Base-by-base conservation (phyloP, 345 rosid genomes). In the Eucalyptus decipiens region DNA sequence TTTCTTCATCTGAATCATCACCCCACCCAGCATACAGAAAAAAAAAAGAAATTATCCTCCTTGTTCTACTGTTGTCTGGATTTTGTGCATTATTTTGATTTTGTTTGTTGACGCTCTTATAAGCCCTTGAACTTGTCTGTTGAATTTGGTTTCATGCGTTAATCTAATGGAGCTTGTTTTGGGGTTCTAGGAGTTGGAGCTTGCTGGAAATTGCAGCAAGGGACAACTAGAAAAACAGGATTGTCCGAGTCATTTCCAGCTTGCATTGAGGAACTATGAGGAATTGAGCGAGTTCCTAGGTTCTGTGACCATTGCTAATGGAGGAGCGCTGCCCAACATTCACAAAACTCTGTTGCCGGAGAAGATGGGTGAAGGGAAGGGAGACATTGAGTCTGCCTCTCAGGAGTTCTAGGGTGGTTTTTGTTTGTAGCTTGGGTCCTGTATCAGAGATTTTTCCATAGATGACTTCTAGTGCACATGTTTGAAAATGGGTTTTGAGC, bases 241-340 rank as follows among this genome's bases (percentile, higher is more conserved):
- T 96, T 5, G 96, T 93, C 26, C 95, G 1, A 92, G 96, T 90
- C 98, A 95, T 89, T 95, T 96, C 40, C 97, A 96, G 85, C 91
- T 95, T 11, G 97, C 96, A 3, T 96, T 95, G 90, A 94, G 98
- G 91, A 95, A 95, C 12, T 96, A 96, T 40, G 97, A 95, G 86
- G 98, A 95, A 81, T 87, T 95, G 50, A 94, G 97, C 89, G 93
- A 96, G 91, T 96, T 96, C 19, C 56, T 94, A 45, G 98, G 54
- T 2, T 88, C 95, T 1, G 97, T 96, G 5, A 94, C 95, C 9
- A 95, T 96, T 40, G 97, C 97, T 4, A 94, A 94, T 87, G 97
- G 97, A 30, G 98, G 98, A 49, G 96, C 93, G 6, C 88, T 96
- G 89, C 98, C 96, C 4, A 93, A 96, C 88, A 95, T 95, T 87